phyloP scores from a whole-genome alignment of 225 moss, liverwort and hornwort genomes.

The Asterella californica region DNA sequence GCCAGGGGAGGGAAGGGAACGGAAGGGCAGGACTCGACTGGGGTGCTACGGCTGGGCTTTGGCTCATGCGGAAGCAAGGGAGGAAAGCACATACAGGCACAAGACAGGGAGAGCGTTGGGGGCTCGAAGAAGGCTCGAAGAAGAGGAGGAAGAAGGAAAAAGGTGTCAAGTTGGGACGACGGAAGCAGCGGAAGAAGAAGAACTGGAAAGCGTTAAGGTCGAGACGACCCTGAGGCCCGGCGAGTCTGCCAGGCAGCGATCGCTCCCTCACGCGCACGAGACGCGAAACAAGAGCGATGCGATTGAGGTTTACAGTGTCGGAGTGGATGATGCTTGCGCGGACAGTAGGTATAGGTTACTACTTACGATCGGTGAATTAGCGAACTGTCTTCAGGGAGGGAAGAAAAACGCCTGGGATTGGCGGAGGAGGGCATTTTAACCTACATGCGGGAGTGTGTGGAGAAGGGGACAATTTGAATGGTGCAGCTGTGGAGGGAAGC shows the following conservation, averaged over 20 bases:
- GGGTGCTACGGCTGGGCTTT: neutral
- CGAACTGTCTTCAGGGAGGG: neutral
- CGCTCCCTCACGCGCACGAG: neutral
- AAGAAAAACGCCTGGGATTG: slow-evolving; percentile 10
- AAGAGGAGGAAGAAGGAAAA: neutral
- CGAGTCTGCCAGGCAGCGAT: neutral
- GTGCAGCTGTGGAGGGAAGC: slow-evolving; percentile 21
- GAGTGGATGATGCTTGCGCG: neutral
- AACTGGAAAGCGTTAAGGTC: neutral
- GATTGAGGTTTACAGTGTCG: neutral
- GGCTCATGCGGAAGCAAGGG: neutral
- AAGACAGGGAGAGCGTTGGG: slow-evolving; percentile 10
- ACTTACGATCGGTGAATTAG: slow-evolving; percentile 9
- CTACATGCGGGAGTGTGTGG: slow-evolving; percentile 7
- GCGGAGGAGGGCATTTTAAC: slow-evolving; percentile 6
- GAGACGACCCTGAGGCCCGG: neutral
- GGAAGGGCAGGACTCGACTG: neutral
- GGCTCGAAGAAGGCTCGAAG: neutral
- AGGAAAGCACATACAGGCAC: neutral
- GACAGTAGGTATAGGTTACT: slow-evolving; percentile 14
- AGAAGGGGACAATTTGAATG: slow-evolving; percentile 18
- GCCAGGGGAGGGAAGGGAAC: neutral
- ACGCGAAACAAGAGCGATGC: neutral
- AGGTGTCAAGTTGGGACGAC: neutral
- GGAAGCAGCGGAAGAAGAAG: neutral